Percentiles rank a stretch among this genome's conserved stretches.
These are phyloP conservation scores for Petunia secreta DNA, from an alignment of 257 asterid species.

Conservation along the genomic window DNA sequence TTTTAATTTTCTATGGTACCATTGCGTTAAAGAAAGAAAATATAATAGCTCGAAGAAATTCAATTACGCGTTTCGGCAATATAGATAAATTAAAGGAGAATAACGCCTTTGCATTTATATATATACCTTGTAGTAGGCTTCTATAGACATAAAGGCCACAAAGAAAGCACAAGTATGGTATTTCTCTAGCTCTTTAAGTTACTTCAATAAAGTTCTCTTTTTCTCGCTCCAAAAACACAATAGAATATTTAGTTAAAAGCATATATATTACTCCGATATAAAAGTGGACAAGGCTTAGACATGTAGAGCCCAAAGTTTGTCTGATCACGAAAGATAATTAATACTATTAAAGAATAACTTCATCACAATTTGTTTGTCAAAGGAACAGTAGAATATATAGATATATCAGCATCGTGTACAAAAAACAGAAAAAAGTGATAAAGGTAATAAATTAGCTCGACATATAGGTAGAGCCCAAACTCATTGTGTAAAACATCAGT, in stretches of 20 bases:
- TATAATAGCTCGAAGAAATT: no score
- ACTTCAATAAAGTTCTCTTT: neutral
- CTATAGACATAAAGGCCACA: neutral
- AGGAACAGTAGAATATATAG: neutral
- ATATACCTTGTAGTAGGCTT: neutral
- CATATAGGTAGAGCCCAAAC: neutral
- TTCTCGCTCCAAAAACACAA: constrained; percentile 8
- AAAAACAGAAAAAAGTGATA: neutral
- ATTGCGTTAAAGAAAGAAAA: no score
- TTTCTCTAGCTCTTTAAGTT: neutral
- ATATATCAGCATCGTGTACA: neutral
- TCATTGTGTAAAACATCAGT: neutral
- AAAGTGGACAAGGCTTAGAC: neutral
- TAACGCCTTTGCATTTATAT: neutral
- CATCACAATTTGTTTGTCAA: constrained; percentile 3
- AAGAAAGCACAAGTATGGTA: no score
- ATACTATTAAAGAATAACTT: neutral
- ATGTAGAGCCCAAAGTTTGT: neutral
- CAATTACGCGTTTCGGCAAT: neutral
- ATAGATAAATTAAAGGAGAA: no score
- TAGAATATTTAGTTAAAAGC: neutral
- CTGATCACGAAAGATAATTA: neutral
- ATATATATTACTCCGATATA: neutral
- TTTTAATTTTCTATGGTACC: no score
- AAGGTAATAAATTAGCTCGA: neutral